phyloP scores from a whole-genome alignment of 495 filamentous ascomycete species.

The Pseudotulostoma volvatum region DNA sequence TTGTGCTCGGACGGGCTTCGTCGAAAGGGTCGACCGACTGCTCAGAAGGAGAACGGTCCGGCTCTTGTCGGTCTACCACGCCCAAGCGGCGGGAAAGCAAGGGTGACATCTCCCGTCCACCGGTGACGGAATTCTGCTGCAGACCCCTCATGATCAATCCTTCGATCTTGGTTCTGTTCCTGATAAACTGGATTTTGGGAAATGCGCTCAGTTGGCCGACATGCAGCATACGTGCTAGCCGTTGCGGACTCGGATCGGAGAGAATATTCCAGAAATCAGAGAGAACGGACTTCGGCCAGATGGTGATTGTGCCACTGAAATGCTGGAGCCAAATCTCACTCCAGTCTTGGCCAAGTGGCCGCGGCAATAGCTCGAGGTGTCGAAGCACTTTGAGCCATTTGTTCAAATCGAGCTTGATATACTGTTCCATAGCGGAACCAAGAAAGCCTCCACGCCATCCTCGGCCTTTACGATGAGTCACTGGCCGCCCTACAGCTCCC shows the following conservation, averaged over 20 bases:
- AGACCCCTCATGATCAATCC: conserved; percentile 60
- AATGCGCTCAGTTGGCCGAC: conserved; percentile 75
- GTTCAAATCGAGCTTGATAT: conserved; percentile 82
- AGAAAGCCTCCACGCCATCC: conserved; percentile 95
- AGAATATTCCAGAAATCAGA: conserved; percentile 79
- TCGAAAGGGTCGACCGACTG: not conserved
- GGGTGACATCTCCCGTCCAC: conserved; percentile 14
- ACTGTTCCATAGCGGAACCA: conserved; percentile 81
- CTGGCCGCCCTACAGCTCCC: conserved; percentile 77
- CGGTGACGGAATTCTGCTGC: conserved; percentile 28
- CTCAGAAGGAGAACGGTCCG: not conserved
- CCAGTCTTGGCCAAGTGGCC: conserved; percentile 92
- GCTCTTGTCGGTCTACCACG: not conserved
- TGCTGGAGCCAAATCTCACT: conserved; percentile 86
- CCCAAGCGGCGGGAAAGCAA: conserved; percentile 14
- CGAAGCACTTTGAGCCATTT: conserved; percentile 94
- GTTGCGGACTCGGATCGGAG: conserved; percentile 55
- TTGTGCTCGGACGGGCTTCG: no score
- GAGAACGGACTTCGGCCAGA: conserved; percentile 66
- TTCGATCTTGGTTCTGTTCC: conserved; percentile 74
- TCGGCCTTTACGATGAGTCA: conserved; percentile 82
- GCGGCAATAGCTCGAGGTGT: conserved; percentile 78
- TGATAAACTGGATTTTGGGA: conserved; percentile 78
- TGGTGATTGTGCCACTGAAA: conserved; percentile 86
- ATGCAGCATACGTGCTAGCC: conserved; percentile 74